Evolutionary conservation across 441 rosid genomes (phyloP), one percentile per base, ranked within the genome.

Genomic region (Adansonia rubrostipa): DNA sequence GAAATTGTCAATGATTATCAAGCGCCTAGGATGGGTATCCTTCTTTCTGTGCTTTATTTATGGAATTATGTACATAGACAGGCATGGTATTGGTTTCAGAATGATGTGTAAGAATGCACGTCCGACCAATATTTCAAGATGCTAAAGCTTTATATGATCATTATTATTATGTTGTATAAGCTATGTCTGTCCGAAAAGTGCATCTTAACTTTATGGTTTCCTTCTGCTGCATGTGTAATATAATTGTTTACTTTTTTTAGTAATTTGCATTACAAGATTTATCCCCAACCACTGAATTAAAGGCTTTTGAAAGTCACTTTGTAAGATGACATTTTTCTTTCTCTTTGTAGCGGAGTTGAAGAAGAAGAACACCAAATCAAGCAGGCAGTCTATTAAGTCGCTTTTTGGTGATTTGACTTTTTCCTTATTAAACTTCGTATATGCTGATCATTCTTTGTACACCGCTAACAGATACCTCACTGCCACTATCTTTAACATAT

Each of bases 1-100:
- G 94, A 91, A 80, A 89, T 91, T 65, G 89, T 91, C 77, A 86
- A 87, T 20, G 92, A 89, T 79, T 88, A 88, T 77, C 91, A 87
- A 86, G 89, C 87, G 48, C 91, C 89, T 60, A 92, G 91, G 36
- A 88, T 91, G 83, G 84, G 94, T 89, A 84, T 77, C 1, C 42
- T 61, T 79, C 76, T 65, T 47, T 48, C 79, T 79, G 54, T 7
- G 24, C 51, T 24, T 22, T 22, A 72, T 6, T 28, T 2, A 60
- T 76, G 28, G 5, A 14, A n/a, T 42, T 74, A 50, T 79, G 1
- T 19, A 36, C 63, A 42, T 13, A 78, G 24, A 64, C 36, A 47
- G 14, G 58, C 9, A 58, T 58, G 67, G 47, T 57, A 66, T 5
- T 11, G 45, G 24, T 57, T 54, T 71, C 50, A 70, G 42, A 56